Conservation (phyloP, 345 rosid species). For the Hirschfeldia incana region DNA sequence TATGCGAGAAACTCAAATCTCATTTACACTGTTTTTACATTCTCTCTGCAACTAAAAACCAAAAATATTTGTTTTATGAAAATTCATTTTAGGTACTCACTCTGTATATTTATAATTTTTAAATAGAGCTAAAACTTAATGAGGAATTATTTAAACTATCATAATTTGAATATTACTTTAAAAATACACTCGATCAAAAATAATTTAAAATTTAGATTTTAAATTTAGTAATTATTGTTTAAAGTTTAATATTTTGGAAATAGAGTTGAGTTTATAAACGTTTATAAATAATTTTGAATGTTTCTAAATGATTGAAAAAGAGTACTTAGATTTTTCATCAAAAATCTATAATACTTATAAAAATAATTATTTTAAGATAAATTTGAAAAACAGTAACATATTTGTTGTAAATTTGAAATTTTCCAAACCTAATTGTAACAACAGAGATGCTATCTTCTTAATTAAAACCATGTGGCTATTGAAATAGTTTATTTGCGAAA, state of each 20-base stretch:
- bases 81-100: not conserved
- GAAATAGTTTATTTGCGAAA: constrained; percentile 4
- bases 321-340: not conserved
- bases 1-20: not conserved
- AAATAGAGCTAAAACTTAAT: not conserved
- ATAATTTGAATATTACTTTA: not conserved
- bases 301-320: too few relatives aligned
- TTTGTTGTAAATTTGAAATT: not conserved
- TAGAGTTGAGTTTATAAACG: not conserved
- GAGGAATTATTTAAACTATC: not conserved
- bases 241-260: not conserved
- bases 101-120: not conserved
- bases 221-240: not conserved
- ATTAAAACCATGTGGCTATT: not conserved
- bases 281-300: too few relatives aligned
- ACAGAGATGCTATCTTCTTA: not conserved
- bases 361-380: not conserved
- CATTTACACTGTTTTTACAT: not conserved
- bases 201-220: not conserved
- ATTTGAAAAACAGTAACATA: not conserved
- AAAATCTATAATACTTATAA: not conserved
- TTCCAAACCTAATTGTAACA: not conserved
- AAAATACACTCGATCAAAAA: not conserved
- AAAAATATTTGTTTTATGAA: not conserved
- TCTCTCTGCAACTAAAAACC: not conserved